Conservation (phyloP, 164 flowering plant species). For the Nymphaea thermarum region DNA sequence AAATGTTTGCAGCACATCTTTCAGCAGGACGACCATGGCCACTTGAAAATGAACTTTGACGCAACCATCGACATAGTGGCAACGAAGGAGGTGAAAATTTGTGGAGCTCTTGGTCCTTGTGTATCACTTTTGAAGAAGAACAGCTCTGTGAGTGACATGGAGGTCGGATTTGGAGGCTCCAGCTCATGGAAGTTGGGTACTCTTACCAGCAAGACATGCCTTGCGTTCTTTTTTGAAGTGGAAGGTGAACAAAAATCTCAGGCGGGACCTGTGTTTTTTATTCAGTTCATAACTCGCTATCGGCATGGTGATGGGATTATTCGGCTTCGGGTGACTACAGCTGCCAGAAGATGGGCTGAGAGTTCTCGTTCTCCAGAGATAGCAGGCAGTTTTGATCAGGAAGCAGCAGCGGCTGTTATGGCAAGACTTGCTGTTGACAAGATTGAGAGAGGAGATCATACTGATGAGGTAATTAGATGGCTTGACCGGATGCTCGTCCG, state of each 20-base stretch:
- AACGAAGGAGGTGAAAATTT: slow-evolving; percentile 57
- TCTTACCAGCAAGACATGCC: slow-evolving; percentile 55
- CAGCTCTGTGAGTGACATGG: slow-evolving; percentile 45
- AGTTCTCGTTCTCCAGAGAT: slow-evolving; percentile 49
- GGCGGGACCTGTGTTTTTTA: slow-evolving; percentile 63
- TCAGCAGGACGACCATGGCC: slow-evolving; percentile 43
- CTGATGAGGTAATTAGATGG: slow-evolving; percentile 81
- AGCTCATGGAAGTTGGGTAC: slow-evolving; percentile 66
- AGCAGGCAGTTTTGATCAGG: slow-evolving; percentile 85
- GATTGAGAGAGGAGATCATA: slow-evolving; percentile 29
- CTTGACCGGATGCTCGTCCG: slow-evolving; percentile 54
- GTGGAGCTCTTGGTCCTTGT: slow-evolving; percentile 91
- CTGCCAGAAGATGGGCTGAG: slow-evolving; percentile 86
- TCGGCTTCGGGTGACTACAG: slow-evolving; percentile 78
- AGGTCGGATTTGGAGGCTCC: slow-evolving; percentile 74
- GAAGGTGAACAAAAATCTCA: slow-evolving; percentile 41
- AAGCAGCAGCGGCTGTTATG: slow-evolving; percentile 87
- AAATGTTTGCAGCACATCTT: slow-evolving; percentile 65
- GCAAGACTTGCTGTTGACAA: slow-evolving; percentile 73
- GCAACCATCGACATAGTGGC: slow-evolving; percentile 72
- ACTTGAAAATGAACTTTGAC: slow-evolving; percentile 62
- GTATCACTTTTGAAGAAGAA: slow-evolving; percentile 52
- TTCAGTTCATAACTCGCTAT: slow-evolving; percentile 74
- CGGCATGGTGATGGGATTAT: slow-evolving; percentile 42
- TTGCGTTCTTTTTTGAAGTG: slow-evolving; percentile 79